phyloP scores from a whole-genome alignment of 2,329 filamentous ascomycete species.

The Raffaelea deltoideospora region DNA sequence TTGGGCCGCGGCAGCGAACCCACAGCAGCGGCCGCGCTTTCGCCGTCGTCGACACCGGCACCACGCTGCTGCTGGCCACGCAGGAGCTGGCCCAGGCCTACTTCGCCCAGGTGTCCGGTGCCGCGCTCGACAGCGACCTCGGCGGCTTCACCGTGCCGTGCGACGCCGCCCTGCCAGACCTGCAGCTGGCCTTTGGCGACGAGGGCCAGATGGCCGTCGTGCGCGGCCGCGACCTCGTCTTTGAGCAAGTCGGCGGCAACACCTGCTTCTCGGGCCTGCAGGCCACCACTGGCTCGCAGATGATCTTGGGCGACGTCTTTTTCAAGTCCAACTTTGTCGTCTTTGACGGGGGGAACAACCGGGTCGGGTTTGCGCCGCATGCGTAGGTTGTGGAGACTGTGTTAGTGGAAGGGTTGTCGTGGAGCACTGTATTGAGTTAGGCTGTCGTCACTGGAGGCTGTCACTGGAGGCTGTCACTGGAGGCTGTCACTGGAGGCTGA shows the following conservation, averaged over 20 bases:
- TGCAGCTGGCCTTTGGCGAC: constrained; percentile 40
- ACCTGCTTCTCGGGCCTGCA: constrained; percentile 57
- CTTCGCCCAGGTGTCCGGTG: constrained; percentile 30
- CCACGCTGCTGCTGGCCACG: constrained; percentile 47
- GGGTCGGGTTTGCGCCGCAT: constrained; percentile 32
- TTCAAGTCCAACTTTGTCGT: constrained; percentile 47
- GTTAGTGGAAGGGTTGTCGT: no score
- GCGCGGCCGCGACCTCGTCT: constrained; percentile 37
- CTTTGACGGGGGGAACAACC: constrained; percentile 40
- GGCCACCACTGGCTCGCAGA: constrained; percentile 35
- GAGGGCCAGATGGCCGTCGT: constrained; percentile 37
- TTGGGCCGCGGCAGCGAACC: constrained; percentile 19
- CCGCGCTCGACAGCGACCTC: constrained; percentile 20
- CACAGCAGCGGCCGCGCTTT: constrained; percentile 29
- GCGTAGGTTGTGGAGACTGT: no score
- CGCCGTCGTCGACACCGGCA: constrained; percentile 43
- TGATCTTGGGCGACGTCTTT: constrained; percentile 49
- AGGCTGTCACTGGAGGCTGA: no score
- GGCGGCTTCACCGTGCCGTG: constrained; percentile 34
- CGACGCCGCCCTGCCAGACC: constrained; percentile 27
- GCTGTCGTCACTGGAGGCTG: no score
- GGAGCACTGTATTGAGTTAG: not conserved
- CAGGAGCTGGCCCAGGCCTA: constrained; percentile 32
- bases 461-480: no score
- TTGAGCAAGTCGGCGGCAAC: constrained; percentile 30